Evolutionary conservation across 2,329 filamentous ascomycete genomes (phyloP), one percentile per base, ranked within the genome.

Genomic region (Cladophialophora carrionii): DNA sequence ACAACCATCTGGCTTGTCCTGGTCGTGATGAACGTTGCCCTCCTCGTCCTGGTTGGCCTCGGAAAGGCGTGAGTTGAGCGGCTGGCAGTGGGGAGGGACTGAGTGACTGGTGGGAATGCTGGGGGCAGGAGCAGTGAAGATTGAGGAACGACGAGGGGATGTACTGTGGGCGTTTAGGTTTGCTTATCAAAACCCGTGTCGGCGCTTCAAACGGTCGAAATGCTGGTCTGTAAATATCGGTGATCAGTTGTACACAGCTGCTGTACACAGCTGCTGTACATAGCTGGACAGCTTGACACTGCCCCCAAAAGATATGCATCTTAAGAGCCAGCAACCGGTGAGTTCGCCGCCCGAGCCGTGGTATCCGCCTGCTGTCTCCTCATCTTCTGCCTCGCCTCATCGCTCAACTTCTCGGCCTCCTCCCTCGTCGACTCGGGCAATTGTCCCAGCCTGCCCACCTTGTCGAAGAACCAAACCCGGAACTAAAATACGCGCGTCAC

Each of bases 1-100:
- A 76, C 86, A 0, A 10, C 87, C 1, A 85, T 95, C 54, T 95
- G 91, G 91, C 65, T 88, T 1, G 76, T 92, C 31, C 91, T 95
- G 73, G 84, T 87, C 0, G 79, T 90, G 7, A 90, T 94, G 88
- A 93, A 94, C 74, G 81, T 92, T n/a, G 88, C 90, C 0, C 84
- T 91, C 67, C 74, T 93, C 70, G 90, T 91, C 2, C 75, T 93
- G 61, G 77, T 82, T 41, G 84, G 82, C 8, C 73, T 90, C 72
- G 88, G 87, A 34, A 78, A 79, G 65, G 74, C 77, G 29, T 79
- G 63, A 56, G 31, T 7, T 43, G 14, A 14, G 37, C 17, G 7
- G 37, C 17, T 43, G 17, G 17, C 37, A 20, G 37, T 14, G n/a
- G 17, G 5, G 37, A 51, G 48, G 12, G 24, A 5, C 48, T 26